These are phyloP conservation scores for Trichoderma parareesei DNA, from an alignment of 495 filamentous ascomycete genomes.

Conservation along the genomic window DNA sequence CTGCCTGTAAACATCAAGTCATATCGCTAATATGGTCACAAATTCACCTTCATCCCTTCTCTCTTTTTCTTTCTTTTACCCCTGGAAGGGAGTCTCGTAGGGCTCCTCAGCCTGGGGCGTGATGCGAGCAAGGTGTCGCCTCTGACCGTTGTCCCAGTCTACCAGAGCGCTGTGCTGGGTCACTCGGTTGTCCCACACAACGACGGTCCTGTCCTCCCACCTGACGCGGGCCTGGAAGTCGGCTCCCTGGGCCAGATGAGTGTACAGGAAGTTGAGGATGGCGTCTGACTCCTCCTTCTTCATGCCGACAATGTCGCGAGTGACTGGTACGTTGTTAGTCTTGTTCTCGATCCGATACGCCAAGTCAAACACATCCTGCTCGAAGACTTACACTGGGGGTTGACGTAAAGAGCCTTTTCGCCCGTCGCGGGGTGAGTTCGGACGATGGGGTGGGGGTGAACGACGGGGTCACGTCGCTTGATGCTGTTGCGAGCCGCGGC, in stretches of 20 bases:
- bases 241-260: slow-evolving; percentile 71
- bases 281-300: slow-evolving; percentile 72
- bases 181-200: slow-evolving; percentile 85
- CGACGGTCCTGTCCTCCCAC: slow-evolving; percentile 75
- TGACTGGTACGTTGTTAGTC: slow-evolving; percentile 41
- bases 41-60: not conserved
- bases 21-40: not conserved
- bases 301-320: slow-evolving; percentile 60
- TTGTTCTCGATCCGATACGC: not conserved
- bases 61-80: not conserved
- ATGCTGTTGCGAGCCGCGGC: slow-evolving; percentile 49
- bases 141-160: slow-evolving; percentile 71
- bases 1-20: not conserved
- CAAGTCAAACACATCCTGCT: not conserved
- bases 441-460: slow-evolving; percentile 64
- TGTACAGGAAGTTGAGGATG: slow-evolving; percentile 81
- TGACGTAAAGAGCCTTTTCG: slow-evolving; percentile 81
- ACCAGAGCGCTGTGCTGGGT: slow-evolving; percentile 70
- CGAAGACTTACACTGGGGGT: slow-evolving; percentile 65
- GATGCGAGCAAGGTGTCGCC: slow-evolving; percentile 74
- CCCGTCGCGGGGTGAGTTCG: slow-evolving; percentile 76
- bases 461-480: slow-evolving; percentile 62
- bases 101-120: slow-evolving; percentile 77
- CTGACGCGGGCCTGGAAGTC: slow-evolving; percentile 86
- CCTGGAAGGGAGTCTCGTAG: slow-evolving; percentile 58